Evolutionary conservation across 2,329 filamentous ascomycete species (phyloP).

Genomic region (Daldinia sp.): DNA sequence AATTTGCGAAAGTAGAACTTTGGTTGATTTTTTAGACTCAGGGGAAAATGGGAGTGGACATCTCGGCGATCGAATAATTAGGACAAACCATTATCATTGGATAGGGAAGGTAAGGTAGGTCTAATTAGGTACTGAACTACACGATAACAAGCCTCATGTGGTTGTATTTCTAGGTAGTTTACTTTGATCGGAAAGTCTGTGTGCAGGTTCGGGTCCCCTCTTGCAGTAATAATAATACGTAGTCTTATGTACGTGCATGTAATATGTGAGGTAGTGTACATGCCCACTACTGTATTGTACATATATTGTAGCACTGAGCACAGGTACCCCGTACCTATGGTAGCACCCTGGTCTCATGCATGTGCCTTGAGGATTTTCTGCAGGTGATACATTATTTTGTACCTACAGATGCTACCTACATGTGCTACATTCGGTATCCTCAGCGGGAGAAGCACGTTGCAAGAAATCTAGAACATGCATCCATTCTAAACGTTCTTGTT

Average conservation of each 20-base stretch:
- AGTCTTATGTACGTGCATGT: not conserved
- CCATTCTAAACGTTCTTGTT: not conserved
- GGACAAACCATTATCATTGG: slow-evolving; percentile 29
- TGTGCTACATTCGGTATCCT: not conserved
- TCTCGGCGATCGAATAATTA: slow-evolving; percentile 33
- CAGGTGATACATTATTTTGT: slow-evolving; percentile 17
- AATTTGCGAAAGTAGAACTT: slow-evolving; percentile 15
- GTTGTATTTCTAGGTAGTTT: slow-evolving; percentile 9
- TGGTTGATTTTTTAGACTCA: slow-evolving; percentile 22
- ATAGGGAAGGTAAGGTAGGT: slow-evolving; percentile 21
- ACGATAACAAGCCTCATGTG: slow-evolving; percentile 22
- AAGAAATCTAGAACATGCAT: not conserved
- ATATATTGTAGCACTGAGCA: not conserved
- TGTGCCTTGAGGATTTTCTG: slow-evolving; percentile 6
- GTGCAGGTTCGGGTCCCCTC: slow-evolving; percentile 7
- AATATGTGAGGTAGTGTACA: not conserved
- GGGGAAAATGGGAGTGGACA: slow-evolving; percentile 26
- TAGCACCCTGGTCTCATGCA: not conserved
- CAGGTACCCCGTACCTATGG: slow-evolving; percentile 1
- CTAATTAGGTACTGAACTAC: slow-evolving; percentile 28
- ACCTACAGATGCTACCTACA: not conserved
- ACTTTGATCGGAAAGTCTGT: slow-evolving; percentile 35
- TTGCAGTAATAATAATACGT: slow-evolving; percentile 12
- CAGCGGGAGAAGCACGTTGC: not conserved
- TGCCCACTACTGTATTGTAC: not conserved